Base-by-base conservation (phyloP, 2,329 filamentous ascomycete species). In the Monilinia vaccinii-corymbosi region DNA sequence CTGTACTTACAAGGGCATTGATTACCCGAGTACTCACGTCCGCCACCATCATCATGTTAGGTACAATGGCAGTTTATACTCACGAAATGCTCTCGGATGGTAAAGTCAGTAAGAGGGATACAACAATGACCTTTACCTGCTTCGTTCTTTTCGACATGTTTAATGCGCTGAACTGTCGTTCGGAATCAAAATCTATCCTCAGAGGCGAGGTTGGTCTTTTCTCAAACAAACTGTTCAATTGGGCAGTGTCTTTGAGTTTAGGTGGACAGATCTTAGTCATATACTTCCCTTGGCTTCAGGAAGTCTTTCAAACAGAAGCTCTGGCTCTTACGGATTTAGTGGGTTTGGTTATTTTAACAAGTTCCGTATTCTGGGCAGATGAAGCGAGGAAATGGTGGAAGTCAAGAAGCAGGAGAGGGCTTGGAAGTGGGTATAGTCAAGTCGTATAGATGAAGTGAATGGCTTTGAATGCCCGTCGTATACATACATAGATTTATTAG, bases 101-200 rank as follows among this genome's bases (percentile, higher is more conserved):
- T 59, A 78, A 86, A 61, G 89, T 97, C 61, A 95, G 87, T 1
- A 89, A 90, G 53, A 91, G 95, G 67, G 94, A 99, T 75, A 99
- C 94, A 1, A 99, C 94, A 65, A 97, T 99, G 89, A 97, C 94
- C 0, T 99, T 99, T 72, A 99, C 94, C 7, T 96, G 92, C 75
- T 99, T 99, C 71, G 94, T 99, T 49, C 83, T 99, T 58, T 99
- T 97, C 74, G 94, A 99, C 78, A 99, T 99, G 94, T 97, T 97
- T 79, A 97, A 99, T 74, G 94, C 94, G 1, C 79, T 99, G 25
- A 87, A 90, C 18, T 99, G 94, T 75, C 89, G 94, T 51, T 95
- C 89, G 9, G 92, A 96, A 71, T 85, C 83, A 64, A 97, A 97
- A 73, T 95, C 89, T 13, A 80, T 99, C 6, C 81, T 99, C 4